A percentile compares a stretch with the other conserved stretches of the same genome.
phyloP scores from a whole-genome alignment of 805 yeast genomes.

The Cyberlindnera euphorbiae region DNA sequence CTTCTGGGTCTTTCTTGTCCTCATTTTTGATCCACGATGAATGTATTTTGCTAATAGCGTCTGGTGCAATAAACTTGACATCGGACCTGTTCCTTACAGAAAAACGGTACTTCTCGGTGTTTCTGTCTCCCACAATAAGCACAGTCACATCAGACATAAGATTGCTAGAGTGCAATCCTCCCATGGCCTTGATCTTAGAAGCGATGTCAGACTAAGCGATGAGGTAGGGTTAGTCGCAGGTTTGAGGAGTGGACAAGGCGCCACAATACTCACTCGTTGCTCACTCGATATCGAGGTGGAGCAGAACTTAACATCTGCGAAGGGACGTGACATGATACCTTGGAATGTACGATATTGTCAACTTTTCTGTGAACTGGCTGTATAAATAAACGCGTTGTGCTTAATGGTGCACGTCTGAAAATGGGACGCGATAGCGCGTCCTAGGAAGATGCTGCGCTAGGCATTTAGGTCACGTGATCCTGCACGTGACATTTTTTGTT shows the following conservation, averaged over 20 bases:
- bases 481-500: too few species aligned
- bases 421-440: too few species aligned
- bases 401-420: too few species aligned
- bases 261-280: conserved; percentile 13
- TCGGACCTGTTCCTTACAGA: conserved; percentile 50
- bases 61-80: conserved; percentile 48
- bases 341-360: too few species aligned
- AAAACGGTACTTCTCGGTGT: conserved; percentile 52
- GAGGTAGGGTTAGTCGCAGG: too few species aligned
- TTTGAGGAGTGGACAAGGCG: too few species aligned
- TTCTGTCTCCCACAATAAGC: conserved; percentile 53
- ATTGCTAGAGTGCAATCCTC: conserved; percentile 54
- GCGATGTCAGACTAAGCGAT: conserved; percentile 39
- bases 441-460: too few species aligned
- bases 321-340: conserved; percentile 23
- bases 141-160: conserved; percentile 57
- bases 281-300: conserved; percentile 24
- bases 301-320: conserved; percentile 23
- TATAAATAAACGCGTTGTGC: too few species aligned
- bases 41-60: conserved; percentile 40
- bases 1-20: conserved; percentile 26
- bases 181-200: conserved; percentile 46
- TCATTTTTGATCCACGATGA: conserved; percentile 51
- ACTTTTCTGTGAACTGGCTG: too few species aligned
- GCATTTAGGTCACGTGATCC: too few species aligned